Base-by-base conservation (phyloP, 2,329 filamentous ascomycete species). In the Fusarium abutilonis region DNA sequence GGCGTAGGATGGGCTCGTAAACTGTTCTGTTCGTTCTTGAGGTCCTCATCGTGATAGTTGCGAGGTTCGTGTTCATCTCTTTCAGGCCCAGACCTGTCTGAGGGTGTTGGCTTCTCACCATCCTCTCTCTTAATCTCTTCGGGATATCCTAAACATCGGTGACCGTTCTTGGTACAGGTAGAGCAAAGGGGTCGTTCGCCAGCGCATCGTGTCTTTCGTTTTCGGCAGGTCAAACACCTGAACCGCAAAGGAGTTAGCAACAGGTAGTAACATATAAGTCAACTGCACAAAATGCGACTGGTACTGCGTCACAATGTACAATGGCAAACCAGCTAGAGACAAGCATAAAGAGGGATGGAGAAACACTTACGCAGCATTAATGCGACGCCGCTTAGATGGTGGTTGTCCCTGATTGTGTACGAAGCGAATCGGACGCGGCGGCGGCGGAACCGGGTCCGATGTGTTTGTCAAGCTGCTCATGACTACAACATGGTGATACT, bases 371-470 rank as follows among this genome's bases (percentile, higher is more conserved):
- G 91, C 91, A 70, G 90, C 89, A 77, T 89, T 92, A 71, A 94
- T 91, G 69, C 91, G 83, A 72, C 91, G 84, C 69, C 90, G 83
- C 77, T 93, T 94, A 23, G 89, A 89, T 60, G 91, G 90, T 44
- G 91, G 91, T 65, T 91, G 89, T 61, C 91, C 90, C 77, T 93
- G 89, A 70, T 89, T 92, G 64, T 92, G 90, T 68, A 94, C 90
- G 74, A 93, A 94, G 68, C 90, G 89, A 67, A 92, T 91, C 73
- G 84, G 83, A 74, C 84, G 86, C 53, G 52, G 61, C 40, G 78
- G 82, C 41, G 79, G 75, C 55, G 80, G 72, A 64, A 64, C 70
- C 77, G 71, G 68, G 56, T 76, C 74, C 68, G 72, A 69, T 69
- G 72, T 71, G 61, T 80, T 80, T 68, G 78, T 74, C 68, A 79